Evolutionary conservation across 2,329 filamentous ascomycete genomes (phyloP).

Genomic region (Conoideocrella luteorostrata): DNA sequence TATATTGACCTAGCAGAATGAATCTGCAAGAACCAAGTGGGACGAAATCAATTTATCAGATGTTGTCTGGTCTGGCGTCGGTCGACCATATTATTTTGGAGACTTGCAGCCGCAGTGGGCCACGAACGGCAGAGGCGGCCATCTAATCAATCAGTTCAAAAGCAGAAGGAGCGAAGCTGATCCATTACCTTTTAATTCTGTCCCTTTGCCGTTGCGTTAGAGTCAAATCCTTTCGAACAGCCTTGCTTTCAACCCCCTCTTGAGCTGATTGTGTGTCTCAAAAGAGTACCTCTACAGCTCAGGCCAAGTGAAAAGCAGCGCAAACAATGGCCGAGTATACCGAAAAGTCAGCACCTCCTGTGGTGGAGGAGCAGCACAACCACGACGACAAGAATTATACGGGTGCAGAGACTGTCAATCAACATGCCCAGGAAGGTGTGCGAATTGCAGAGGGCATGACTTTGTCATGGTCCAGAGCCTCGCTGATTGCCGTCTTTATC

Average conservation of each 20-base stretch:
- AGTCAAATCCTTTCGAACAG: no score
- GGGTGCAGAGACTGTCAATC: background rate
- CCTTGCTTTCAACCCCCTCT: no score
- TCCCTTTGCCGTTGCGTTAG: no score
- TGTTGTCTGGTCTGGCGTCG: background rate
- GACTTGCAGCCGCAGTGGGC: background rate
- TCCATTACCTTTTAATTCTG: background rate
- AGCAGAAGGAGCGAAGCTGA: background rate
- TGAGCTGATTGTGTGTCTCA: no score
- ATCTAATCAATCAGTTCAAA: constrained; percentile 6
- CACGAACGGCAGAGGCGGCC: background rate
- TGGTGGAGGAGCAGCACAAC: background rate
- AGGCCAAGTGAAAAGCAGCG: no score
- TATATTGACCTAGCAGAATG: background rate
- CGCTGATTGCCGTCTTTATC: constrained; percentile 6
- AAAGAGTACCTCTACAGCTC: no score
- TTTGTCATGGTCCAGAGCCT: constrained; percentile 2
- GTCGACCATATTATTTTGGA: background rate
- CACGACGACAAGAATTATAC: background rate
- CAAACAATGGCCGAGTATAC: background rate
- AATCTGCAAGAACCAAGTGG: background rate
- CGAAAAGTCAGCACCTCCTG: background rate
- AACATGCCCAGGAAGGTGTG: constrained; percentile 2
- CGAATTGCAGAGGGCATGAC: constrained; percentile 5
- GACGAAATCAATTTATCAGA: background rate